These are phyloP conservation scores for Suillus placidus DNA, from an alignment of 768 basidiomycete genomes.

Conservation along the genomic window DNA sequence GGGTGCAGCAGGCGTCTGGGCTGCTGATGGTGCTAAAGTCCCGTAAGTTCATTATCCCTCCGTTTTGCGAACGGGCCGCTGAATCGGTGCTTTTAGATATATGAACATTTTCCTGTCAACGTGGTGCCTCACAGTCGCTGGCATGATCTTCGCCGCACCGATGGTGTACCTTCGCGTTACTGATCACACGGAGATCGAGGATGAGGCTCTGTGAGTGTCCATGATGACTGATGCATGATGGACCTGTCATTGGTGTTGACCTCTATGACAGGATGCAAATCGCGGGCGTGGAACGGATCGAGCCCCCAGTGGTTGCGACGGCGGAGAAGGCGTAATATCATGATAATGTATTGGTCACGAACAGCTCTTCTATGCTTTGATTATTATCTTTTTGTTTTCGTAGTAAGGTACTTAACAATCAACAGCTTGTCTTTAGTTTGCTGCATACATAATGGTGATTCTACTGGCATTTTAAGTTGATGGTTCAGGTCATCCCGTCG, in stretches of 20 bases:
- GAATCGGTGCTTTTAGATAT: constrained; percentile 38
- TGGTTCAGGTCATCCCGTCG: not conserved
- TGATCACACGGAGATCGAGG: constrained; percentile 53
- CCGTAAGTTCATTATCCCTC: constrained; percentile 52
- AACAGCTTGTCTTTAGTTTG: not conserved
- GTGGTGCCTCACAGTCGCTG: constrained; percentile 66
- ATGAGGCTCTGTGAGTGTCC: constrained; percentile 51
- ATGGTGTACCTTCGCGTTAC: constrained; percentile 75
- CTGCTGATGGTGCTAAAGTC: constrained; percentile 60
- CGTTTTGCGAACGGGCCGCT: not conserved
- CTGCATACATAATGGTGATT: not conserved
- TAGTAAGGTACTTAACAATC: not conserved
- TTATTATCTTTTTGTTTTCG: not conserved
- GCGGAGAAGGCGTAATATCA: not conserved
- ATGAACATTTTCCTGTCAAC: constrained; percentile 79
- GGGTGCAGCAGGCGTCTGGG: constrained; percentile 73
- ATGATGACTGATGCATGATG: not conserved
- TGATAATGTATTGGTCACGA: not conserved
- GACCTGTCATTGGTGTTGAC: not conserved
- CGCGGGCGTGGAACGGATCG: constrained; percentile 9
- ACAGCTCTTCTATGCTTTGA: not conserved
- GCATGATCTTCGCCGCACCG: constrained; percentile 67
- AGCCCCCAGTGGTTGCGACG: not conserved
- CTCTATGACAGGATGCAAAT: constrained; percentile 8
- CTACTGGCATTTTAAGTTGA: not conserved